Conservation (phyloP, 345 rosid genomes). For the Geranium brycei region DNA sequence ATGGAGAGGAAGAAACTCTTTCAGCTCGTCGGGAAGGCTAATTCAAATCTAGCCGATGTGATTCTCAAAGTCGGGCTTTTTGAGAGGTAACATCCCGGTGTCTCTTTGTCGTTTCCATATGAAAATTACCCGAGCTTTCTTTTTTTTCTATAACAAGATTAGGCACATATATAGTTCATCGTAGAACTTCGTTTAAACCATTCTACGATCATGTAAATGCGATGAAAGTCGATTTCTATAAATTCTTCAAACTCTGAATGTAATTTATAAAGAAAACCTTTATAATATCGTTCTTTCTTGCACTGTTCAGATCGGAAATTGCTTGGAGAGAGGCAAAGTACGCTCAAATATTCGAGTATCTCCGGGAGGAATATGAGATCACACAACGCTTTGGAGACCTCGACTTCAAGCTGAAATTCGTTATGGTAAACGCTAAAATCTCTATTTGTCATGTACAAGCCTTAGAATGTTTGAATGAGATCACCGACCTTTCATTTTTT, state of each 20-base stretch:
- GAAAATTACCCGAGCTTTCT: too few relatives aligned
- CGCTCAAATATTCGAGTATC: conserved; percentile 79
- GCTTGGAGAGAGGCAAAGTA: conserved; percentile 96
- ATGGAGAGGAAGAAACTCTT: conserved; percentile 86
- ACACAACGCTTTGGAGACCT: conserved; percentile 83
- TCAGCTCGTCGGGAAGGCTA: conserved; percentile 90
- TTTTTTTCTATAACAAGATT: background rate
- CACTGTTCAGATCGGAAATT: conserved; percentile 62
- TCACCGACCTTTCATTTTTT: too few relatives aligned
- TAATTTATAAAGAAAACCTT: too few relatives aligned
- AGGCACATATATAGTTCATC: too few relatives aligned
- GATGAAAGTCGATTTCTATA: too few relatives aligned
- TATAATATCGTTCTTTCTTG: too few relatives aligned
- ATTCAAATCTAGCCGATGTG: conserved; percentile 85
- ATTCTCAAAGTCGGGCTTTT: conserved; percentile 95
- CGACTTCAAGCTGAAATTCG: conserved; percentile 78
- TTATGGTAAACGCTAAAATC: conserved; percentile 38
- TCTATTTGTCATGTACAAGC: background rate
- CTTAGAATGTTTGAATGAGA: too few relatives aligned
- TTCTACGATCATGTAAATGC: too few relatives aligned
- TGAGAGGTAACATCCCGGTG: conserved; percentile 44
- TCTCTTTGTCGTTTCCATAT: background rate
- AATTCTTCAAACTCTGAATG: too few relatives aligned
- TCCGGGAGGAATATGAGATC: conserved; percentile 82
- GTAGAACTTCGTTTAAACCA: too few relatives aligned